A percentile compares a stretch with the other conserved stretches of the same genome.
Conservation (phyloP, 331 rosid species). For the Arachis monticola region DNA sequence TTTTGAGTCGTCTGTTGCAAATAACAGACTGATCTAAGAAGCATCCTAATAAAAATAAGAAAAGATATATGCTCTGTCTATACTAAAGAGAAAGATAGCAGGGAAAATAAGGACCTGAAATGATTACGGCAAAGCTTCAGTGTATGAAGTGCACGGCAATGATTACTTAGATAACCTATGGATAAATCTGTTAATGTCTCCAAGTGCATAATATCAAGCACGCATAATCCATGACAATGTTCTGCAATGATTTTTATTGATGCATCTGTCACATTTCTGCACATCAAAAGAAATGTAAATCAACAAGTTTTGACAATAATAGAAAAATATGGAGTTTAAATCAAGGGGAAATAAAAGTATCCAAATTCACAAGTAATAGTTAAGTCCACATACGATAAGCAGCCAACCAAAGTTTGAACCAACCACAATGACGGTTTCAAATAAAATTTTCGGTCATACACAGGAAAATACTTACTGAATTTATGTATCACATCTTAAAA, state of each 20-base stretch:
- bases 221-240: conserved; percentile 59
- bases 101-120: conserved; percentile 70
- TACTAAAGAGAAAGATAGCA: background rate
- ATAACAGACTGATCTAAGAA: background rate
- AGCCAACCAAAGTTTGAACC: background rate
- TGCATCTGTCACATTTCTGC: conserved; percentile 82
- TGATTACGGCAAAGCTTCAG: conserved; percentile 70
- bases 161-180: conserved; percentile 77
- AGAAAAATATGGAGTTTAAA: conserved; percentile 16
- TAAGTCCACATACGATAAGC: conserved; percentile 22
- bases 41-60: background rate
- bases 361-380: conserved; percentile 11
- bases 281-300: conserved; percentile 35
- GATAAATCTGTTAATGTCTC: conserved; percentile 70
- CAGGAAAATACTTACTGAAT: conserved; percentile 4
- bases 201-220: conserved; percentile 64
- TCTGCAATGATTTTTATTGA: conserved; percentile 77
- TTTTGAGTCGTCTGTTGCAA: background rate
- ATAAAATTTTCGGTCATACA: background rate
- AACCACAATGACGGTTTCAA: background rate
- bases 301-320: conserved; percentile 18
- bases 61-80: background rate
- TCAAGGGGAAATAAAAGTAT: background rate
- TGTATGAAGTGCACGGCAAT: conserved; percentile 64
- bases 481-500: background rate